These are phyloP conservation scores for Sphenostylis stenocarpa DNA, from an alignment of 306 rosid genomes.

Conservation along the genomic window DNA sequence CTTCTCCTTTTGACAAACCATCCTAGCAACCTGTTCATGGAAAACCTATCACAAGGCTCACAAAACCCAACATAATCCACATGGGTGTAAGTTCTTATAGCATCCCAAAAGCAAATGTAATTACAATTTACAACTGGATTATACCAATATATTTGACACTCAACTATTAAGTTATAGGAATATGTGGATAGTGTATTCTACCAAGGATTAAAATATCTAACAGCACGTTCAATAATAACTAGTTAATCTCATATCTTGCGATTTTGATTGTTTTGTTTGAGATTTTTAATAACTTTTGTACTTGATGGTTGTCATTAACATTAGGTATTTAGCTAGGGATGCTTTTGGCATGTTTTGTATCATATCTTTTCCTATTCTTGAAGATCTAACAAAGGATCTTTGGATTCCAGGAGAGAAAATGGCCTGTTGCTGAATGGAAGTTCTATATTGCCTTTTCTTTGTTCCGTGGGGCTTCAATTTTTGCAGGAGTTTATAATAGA, in stretches of 20 bases:
- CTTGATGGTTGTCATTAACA: not conserved
- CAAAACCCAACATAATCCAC: not conserved
- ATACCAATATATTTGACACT: not conserved
- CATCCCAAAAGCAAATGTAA: not conserved
- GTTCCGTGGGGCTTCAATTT: constrained; percentile 83
- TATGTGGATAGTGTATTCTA: not conserved
- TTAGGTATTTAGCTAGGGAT: not conserved
- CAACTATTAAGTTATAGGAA: not conserved
- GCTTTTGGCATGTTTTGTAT: constrained; percentile 3
- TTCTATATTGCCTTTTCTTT: constrained; percentile 85
- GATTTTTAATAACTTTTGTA: not conserved
- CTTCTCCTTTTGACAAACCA: not conserved
- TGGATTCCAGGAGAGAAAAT: constrained; percentile 70
- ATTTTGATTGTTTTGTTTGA: not conserved
- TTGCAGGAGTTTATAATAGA: constrained; percentile 84
- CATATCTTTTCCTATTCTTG: constrained; percentile 12
- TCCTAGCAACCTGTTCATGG: not conserved
- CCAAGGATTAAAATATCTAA: not conserved
- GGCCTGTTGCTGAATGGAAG: constrained; percentile 93
- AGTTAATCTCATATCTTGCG: constrained; percentile 7
- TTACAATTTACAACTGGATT: not conserved
- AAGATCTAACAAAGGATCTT: constrained; percentile 33
- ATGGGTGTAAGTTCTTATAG: not conserved
- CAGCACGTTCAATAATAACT: constrained; percentile 8
- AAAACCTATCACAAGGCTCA: not conserved